Base-by-base conservation (phyloP, 169 alveolate genomes). In the Neospora caninum region DNA sequence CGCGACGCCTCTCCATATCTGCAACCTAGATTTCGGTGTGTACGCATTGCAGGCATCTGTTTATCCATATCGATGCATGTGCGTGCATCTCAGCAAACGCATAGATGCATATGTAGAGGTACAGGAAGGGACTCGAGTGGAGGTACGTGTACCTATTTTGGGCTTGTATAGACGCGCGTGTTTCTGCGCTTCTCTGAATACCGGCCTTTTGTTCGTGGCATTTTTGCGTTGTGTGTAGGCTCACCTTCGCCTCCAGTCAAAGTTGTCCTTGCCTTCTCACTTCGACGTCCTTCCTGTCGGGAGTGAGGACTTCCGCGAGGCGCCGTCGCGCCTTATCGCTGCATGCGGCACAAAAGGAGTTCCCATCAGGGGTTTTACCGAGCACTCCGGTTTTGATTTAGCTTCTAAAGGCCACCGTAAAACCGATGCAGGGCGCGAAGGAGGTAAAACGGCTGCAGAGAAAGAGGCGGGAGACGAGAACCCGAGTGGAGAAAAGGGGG, bases 241-340 rank as follows among this genome's bases (percentile, higher is more conserved):
- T 31, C 94, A 91, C 38, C 78, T n/a, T 49, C 80, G 34, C 20
- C 58, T 91, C 53, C 43, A 70, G 20, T 70, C 89, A n/a, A 39
- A 70, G 13, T n/a, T 41, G n/a, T 22, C 89, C 0, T 49, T 91
- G 54, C 73, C 91, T 43, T 41, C 73, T 18, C 80, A 73, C 80
- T 91, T 78, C 58, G 94, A 91, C 45, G 80, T 49, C 38, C 45
- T 91, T 18, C 91, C 88, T 13, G 70, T 80, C 25, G 88, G 80
- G 53, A 69, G 86, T 18, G 92, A 93, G 45, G 87, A 27, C n/a
- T 80, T 73, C 92, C 43, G 88, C 49, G 73, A 92, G 80, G 92
- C 87, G 91, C 92, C 93, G 39, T 38, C 22, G 67, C 45, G 93
- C 36, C 73, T 49, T 27, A 49, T 22, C 54, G 92, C 73, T 45